These are phyloP conservation scores for Suaeda aralocaspica DNA, from an alignment of 148 eudicot genomes.

Conservation along the genomic window DNA sequence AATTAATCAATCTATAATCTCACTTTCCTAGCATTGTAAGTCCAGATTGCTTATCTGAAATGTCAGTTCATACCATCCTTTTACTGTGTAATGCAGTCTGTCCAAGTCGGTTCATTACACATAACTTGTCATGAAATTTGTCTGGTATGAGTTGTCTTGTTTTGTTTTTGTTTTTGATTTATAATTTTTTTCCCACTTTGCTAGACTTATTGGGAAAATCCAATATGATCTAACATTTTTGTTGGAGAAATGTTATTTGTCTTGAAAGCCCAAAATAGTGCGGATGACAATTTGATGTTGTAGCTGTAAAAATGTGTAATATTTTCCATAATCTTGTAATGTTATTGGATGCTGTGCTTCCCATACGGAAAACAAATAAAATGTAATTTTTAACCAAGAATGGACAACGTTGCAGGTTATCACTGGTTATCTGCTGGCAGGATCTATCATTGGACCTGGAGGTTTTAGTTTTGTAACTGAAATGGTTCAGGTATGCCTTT, in stretches of 20 bases:
- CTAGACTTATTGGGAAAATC: no score
- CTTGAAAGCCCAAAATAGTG: background rate
- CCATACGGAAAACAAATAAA: background rate
- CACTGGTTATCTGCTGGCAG: slow-evolving; percentile 95
- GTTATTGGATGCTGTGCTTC: background rate
- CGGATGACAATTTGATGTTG: background rate
- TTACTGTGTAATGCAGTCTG: no score
- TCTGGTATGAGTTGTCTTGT: no score
- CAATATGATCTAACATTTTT: background rate
- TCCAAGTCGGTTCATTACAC: no score
- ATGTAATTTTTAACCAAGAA: slow-evolving; percentile 1
- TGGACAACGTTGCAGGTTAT: slow-evolving; percentile 57
- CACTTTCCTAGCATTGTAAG: no score
- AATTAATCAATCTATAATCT: no score
- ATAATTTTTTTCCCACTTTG: no score
- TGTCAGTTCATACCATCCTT: no score
- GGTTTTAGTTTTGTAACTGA: slow-evolving; percentile 92
- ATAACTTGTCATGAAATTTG: no score
- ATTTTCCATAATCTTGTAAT: background rate
- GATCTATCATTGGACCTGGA: slow-evolving; percentile 97
- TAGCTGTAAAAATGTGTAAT: background rate
- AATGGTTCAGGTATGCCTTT: slow-evolving; percentile 86
- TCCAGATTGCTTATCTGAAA: no score
- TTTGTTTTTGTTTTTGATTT: no score
- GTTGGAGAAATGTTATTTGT: no score